Conservation (phyloP, 495 filamentous ascomycete species). For the Penicillium parvum region DNA sequence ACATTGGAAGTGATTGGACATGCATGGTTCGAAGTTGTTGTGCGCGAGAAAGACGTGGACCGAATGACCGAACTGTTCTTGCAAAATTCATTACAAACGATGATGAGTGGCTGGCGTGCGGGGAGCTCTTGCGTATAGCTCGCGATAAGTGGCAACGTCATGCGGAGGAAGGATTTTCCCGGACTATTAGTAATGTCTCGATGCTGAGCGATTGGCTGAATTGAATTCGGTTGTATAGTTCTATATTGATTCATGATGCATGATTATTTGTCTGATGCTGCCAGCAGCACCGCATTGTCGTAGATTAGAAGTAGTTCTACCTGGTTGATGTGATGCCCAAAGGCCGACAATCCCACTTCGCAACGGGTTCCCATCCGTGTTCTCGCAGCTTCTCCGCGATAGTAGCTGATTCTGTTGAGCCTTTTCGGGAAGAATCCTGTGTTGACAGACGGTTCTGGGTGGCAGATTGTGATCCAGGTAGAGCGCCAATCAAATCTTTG, state of each 20-base stretch:
- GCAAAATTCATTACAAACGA: conserved; percentile 31
- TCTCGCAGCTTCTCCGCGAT: conserved; percentile 21
- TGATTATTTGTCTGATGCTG: not conserved
- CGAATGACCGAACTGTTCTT: conserved; percentile 14
- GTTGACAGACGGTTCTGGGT: conserved; percentile 2
- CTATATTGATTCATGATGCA: not conserved
- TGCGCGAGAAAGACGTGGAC: conserved; percentile 1
- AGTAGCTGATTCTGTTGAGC: not conserved
- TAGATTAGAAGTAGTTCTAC: not conserved
- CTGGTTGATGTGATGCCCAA: conserved; percentile 26
- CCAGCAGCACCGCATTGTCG: not conserved
- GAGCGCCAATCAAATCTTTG: not conserved
- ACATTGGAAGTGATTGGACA: conserved; percentile 97
- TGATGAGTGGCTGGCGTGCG: conserved; percentile 7
- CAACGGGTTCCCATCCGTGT: conserved; percentile 31
- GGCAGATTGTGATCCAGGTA: not conserved
- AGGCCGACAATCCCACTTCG: conserved; percentile 35
- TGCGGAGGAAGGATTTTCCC: conserved; percentile 18
- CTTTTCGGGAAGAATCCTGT: not conserved
- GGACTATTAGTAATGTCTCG: conserved; percentile 9
- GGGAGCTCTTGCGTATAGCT: conserved; percentile 7
- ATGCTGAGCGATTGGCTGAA: conserved; percentile 13
- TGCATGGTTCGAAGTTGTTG: conserved; percentile 63
- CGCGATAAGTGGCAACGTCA: conserved; percentile 14
- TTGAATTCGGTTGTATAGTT: not conserved